phyloP scores from a whole-genome alignment of 305 asterid species.

The Fraxinus albicans region DNA sequence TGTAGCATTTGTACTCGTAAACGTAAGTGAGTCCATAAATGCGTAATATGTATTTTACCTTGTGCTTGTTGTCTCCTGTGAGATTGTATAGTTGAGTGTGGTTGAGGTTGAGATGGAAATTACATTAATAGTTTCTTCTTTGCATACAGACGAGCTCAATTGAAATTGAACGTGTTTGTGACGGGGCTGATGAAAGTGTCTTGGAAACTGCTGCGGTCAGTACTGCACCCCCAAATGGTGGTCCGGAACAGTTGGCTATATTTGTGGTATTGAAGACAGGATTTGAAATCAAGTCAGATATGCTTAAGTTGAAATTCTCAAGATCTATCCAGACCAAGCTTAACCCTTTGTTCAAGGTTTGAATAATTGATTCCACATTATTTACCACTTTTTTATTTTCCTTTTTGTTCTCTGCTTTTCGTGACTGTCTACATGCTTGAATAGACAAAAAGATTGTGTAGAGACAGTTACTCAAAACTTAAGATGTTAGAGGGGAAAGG shows the following conservation, averaged over 20 bases:
- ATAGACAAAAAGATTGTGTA: not conserved
- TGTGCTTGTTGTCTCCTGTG: not conserved
- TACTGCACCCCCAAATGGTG: slow-evolving; percentile 67
- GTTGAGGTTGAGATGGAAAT: not conserved
- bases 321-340: slow-evolving; percentile 71
- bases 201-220: slow-evolving; percentile 90
- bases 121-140: not conserved
- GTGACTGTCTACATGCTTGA: not conserved
- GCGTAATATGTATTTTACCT: not conserved
- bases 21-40: not conserved
- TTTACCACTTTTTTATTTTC: not conserved
- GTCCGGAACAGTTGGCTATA: slow-evolving; percentile 73
- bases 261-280: slow-evolving; percentile 78
- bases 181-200: slow-evolving; percentile 62
- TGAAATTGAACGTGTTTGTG: slow-evolving; percentile 82
- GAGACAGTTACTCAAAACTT: not conserved
- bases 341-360: slow-evolving; percentile 90
- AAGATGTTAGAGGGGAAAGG: not conserved
- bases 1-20: not conserved
- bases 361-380: not conserved
- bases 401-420: not conserved
- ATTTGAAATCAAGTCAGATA: slow-evolving; percentile 35
- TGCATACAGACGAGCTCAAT: slow-evolving; percentile 74
- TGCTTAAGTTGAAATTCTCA: slow-evolving; percentile 56
- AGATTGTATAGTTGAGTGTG: not conserved